Evolutionary conservation across 2,329 filamentous ascomycete species (phyloP), one percentile per base, ranked within the genome.

Genomic region (Aspergillus clavatus): DNA sequence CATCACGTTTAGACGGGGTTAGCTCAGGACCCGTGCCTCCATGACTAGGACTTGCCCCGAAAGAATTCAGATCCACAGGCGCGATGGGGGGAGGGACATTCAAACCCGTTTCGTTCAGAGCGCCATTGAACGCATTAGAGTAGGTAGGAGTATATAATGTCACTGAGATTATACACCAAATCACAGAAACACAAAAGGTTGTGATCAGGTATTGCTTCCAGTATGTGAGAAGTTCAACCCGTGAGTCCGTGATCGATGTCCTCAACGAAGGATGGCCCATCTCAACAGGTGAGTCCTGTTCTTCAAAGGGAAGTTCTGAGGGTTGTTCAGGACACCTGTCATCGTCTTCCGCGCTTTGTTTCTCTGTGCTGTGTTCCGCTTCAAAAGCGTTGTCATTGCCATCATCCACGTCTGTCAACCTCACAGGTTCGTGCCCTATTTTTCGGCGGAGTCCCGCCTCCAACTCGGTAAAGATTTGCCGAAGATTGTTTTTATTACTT

Each of bases 401-500:
- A 8, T 5, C 14, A 18, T 21, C 31, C 7, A 21, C 8, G 14
- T 12, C 31, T 5, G 11, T 10, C 19, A 35, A 5, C 16, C 18
- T 35, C 18, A 18, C 31, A 10, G 18, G 16, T 19, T 18, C 8
- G 18, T 21, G 31, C 14, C 10, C 18, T 35, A 18, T 21, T 21
- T 35, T 16, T 16, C 12, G 18, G 31, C 31, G 16, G 12, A 11
- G 11, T 11, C 18, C 19, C n/a, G 22, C 27, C 27, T 46, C 24
- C 8, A 33, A 14, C 12, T 24, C 23, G 5, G 42, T 44, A 33
- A 49, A 45, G n/a, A 39, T 44, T 22, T 45, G 22, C 8, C 52
- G 49, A 42, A 55, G 50, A 11, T 41, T 21, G 23, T 47, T 37
- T 23, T 42, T 48, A 23, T 18, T 45, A 21, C 40, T 45, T 16